Conservation (phyloP, 208 protist genomes). For the Novymonas esmeraldas region DNA sequence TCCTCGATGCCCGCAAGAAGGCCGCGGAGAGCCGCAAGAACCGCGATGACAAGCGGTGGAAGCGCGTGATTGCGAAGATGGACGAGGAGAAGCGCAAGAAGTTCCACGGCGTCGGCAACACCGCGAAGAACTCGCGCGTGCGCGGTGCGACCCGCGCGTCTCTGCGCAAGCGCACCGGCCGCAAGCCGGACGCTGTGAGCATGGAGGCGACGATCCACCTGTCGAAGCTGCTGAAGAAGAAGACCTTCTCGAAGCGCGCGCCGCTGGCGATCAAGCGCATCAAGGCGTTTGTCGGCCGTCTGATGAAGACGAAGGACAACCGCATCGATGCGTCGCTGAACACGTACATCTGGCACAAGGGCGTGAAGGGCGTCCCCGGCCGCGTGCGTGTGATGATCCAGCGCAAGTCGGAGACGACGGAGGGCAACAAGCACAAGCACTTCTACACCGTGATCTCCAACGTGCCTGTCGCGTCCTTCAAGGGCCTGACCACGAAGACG, state of each 20-base stretch:
- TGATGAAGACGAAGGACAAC: constrained; percentile 98
- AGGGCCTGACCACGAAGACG: constrained; percentile 84
- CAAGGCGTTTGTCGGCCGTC: constrained; percentile 92
- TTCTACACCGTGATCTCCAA: constrained; percentile 92
- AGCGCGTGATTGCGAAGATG: constrained; percentile 89
- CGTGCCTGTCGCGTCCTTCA: constrained; percentile 83
- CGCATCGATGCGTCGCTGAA: constrained; percentile 97
- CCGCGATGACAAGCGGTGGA: constrained; percentile 89
- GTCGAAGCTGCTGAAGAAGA: constrained; percentile 96
- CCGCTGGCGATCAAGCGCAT: constrained; percentile 97
- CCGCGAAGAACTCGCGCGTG: constrained; percentile 82
- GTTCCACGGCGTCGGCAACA: constrained; percentile 90
- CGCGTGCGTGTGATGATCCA: constrained; percentile 95
- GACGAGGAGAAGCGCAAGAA: constrained; percentile 83
- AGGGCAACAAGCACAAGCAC: constrained; percentile 88
- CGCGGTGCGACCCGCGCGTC: constrained; percentile 82
- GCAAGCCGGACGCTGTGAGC: constrained; percentile 88
- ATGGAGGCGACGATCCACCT: constrained; percentile 98
- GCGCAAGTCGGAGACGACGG: constrained; percentile 82
- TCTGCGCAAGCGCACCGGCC: constrained; percentile 81
- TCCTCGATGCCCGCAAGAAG: constrained; percentile 80
- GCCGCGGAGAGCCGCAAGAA: constrained; percentile 70
- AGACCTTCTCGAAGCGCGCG: constrained; percentile 97
- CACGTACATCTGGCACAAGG: constrained; percentile 97
- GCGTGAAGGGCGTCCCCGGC: constrained; percentile 93